Evolutionary conservation across 345 rosid species (phyloP), one percentile per base, ranked within the genome.

Genomic region (Euphorbia lathyris): DNA sequence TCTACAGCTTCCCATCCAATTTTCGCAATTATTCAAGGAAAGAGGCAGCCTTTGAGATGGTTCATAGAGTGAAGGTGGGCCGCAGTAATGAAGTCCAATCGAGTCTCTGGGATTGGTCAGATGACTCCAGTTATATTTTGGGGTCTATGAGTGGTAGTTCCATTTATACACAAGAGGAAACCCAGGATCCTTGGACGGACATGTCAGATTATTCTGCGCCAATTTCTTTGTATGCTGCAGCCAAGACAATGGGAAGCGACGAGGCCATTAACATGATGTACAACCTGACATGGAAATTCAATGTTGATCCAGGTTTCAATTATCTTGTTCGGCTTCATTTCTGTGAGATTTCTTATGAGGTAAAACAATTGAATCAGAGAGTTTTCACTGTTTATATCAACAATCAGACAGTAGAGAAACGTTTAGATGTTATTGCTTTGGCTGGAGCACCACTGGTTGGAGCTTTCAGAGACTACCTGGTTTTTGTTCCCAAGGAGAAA

Each of bases 261-360:
- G 45, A 14, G 2, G 66, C 25, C 1, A 1, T 58, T n/a, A 73
- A 66, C 23, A 50, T 57, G 71, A 45, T 27, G 10, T 43, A 66
- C 36, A 73, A 66, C 47, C 51, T 73, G 4, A 66, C 60, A 4
- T 73, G 67, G 72, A 9, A 7, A 48, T 67, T 73, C 23, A 12
- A 16, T 9, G 66, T 73, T 0, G 72, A 73, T 66, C 20, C 67
- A 1, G 66, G 60, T 29, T 67, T 73, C 17, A 25, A 59, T n/a
- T 73, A 73, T 51, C 29, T 66, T 50, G 56, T 73, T 5, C 48
- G 72, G 70, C 67, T 73, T 48, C 72, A 73, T 60, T 67, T 73
- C n/a, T 73, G 77, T 51, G 71, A 73, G 67, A 48, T 67, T 26
- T 13, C 34, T 16, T 6, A 51, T 5, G 27, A 29, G 22, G 60